Evolutionary conservation across 208 protist species (phyloP).

Genomic region (Wallacemonas collosoma): DNA sequence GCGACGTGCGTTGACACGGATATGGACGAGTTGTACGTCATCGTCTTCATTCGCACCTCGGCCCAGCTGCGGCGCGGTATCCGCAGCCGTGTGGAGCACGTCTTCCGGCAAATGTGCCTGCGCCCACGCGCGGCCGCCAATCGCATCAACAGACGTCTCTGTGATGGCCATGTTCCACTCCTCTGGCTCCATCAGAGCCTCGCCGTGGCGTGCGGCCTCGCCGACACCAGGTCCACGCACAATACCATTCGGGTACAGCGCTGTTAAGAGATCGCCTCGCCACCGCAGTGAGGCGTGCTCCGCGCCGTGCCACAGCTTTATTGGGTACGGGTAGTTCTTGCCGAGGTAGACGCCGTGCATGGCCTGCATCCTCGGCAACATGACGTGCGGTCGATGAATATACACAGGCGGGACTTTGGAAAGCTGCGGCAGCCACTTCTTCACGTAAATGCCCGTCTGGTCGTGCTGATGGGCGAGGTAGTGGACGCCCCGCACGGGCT

Average conservation of each 20-base stretch:
- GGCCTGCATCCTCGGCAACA: slow-evolving; percentile 86
- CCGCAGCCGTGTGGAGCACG: slow-evolving; percentile 18
- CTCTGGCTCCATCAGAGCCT: slow-evolving; percentile 56
- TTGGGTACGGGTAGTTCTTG: slow-evolving; percentile 85
- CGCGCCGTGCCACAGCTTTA: slow-evolving; percentile 90
- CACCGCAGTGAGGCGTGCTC: slow-evolving; percentile 44
- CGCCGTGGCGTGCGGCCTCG: slow-evolving; percentile 75
- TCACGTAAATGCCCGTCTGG: slow-evolving; percentile 90
- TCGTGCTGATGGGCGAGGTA: slow-evolving; percentile 89
- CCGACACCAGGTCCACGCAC: slow-evolving; percentile 56
- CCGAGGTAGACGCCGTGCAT: slow-evolving; percentile 85
- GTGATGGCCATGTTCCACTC: slow-evolving; percentile 50
- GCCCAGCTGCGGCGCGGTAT: background rate
- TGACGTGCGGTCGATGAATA: slow-evolving; percentile 87
- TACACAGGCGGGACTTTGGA: slow-evolving; percentile 87
- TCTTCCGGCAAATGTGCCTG: slow-evolving; percentile 36
- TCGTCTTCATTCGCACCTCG: background rate
- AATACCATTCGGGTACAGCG: slow-evolving; percentile 56
- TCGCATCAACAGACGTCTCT: slow-evolving; percentile 9
- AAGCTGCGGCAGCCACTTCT: slow-evolving; percentile 89
- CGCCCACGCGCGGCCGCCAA: slow-evolving; percentile 38
- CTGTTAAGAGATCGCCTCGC: slow-evolving; percentile 46
- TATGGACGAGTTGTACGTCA: background rate
- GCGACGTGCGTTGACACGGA: background rate
- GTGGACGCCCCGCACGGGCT: slow-evolving; percentile 73